Percentiles rank a stretch among this genome's conserved stretches.
Conservation (phyloP, 164 flowering plant genomes). For the Houttuynia cordata region DNA sequence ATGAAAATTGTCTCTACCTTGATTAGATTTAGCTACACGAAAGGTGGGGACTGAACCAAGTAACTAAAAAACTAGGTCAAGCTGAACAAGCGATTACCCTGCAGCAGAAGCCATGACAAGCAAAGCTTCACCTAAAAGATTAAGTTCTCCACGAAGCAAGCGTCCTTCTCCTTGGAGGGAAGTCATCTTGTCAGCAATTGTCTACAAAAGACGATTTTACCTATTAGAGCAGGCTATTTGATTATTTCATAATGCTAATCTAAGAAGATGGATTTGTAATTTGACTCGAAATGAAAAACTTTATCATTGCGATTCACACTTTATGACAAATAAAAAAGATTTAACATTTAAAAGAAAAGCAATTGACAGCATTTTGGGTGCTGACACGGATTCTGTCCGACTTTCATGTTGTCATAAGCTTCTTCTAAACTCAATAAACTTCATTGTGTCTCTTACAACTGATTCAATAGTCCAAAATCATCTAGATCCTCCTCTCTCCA, state of each 20-base stretch:
- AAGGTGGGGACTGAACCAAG: neutral
- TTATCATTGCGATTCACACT: too few species aligned
- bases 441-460: too few species aligned
- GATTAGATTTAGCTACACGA: neutral
- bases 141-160: slow-evolving; percentile 84
- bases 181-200: slow-evolving; percentile 84
- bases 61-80: neutral
- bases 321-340: too few species aligned
- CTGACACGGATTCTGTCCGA: too few species aligned
- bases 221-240: neutral
- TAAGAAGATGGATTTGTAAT: too few species aligned
- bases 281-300: too few species aligned
- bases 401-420: too few species aligned
- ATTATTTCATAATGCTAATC: neutral
- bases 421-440: too few species aligned
- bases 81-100: slow-evolving; percentile 41
- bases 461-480: too few species aligned
- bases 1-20: neutral
- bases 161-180: slow-evolving; percentile 73
- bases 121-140: slow-evolving; percentile 92
- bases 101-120: slow-evolving; percentile 95
- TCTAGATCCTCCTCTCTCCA: too few species aligned
- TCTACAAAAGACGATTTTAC: slow-evolving; percentile 26
- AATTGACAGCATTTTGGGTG: too few species aligned
- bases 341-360: too few species aligned